These are phyloP conservation scores for Phytophthora foliorum DNA, from an alignment of 352 stramenopile species.

Conservation along the genomic window DNA sequence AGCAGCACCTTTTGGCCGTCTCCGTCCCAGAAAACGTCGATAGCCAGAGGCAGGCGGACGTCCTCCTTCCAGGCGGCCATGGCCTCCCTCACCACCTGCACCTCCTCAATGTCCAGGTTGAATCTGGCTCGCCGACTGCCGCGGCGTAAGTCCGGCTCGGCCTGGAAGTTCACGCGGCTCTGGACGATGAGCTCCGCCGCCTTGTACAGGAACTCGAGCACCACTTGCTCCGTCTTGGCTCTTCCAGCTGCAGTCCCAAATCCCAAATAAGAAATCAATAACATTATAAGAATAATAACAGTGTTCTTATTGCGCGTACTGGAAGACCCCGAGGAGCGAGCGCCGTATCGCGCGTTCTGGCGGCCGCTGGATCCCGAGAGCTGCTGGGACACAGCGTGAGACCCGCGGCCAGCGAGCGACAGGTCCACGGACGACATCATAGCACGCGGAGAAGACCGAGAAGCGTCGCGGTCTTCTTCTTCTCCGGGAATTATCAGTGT, in stretches of 20 bases:
- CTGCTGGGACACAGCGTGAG: conserved; percentile 13
- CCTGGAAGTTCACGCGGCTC: conserved; percentile 78
- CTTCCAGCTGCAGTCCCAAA: conserved; percentile 52
- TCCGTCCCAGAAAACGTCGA: conserved; percentile 76
- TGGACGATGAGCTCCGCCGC: conserved; percentile 84
- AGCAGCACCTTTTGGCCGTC: conserved; percentile 66
- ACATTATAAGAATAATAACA: neutral
- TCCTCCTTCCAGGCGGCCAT: conserved; percentile 80
- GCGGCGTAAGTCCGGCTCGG: conserved; percentile 52
- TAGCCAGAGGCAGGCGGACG: conserved; percentile 68
- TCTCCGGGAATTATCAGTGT: conserved; percentile 25
- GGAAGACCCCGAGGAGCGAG: conserved; percentile 21
- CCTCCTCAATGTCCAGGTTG: conserved; percentile 88
- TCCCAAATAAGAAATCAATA: conserved; percentile 6
- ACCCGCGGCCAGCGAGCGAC: neutral
- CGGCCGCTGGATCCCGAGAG: conserved; percentile 1
- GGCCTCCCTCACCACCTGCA: conserved; percentile 68
- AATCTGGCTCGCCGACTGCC: conserved; percentile 75
- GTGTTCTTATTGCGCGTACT: neutral
- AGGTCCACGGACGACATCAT: conserved; percentile 39
- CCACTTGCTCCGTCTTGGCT: conserved; percentile 85
- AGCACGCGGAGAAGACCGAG: neutral
- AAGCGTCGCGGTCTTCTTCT: conserved; percentile 12
- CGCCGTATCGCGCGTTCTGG: conserved; percentile 25
- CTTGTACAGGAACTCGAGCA: conserved; percentile 90